Conservation (phyloP, 768 basidiomycete genomes). For the Lactifluus pinguis region DNA sequence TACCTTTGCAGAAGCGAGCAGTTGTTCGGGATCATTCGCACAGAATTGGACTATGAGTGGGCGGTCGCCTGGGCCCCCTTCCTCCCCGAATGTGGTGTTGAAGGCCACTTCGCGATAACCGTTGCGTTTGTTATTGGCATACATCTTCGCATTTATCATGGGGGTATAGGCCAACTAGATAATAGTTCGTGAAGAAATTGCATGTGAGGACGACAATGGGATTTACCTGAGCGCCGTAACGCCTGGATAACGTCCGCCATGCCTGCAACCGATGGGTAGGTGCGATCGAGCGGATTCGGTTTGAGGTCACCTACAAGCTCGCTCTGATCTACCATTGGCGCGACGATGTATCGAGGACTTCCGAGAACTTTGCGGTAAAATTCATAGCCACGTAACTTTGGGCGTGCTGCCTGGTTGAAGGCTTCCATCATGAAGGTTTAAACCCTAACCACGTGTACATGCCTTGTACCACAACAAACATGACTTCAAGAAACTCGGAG, state of each 20-base stretch:
- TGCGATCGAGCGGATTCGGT: not conserved
- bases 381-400: slow-evolving; percentile 66
- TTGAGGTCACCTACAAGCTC: slow-evolving; percentile 61
- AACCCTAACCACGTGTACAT: slow-evolving; percentile 5
- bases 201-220: not conserved
- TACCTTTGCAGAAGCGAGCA: slow-evolving; percentile 68
- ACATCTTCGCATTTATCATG: slow-evolving; percentile 97
- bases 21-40: slow-evolving; percentile 74
- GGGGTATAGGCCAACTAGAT: slow-evolving; percentile 83
- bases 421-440: slow-evolving; percentile 6
- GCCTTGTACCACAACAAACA: not conserved
- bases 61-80: slow-evolving; percentile 71
- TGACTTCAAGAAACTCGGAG: not conserved
- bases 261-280: slow-evolving; percentile 42
- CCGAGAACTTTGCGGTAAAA: slow-evolving; percentile 75
- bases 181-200: slow-evolving; percentile 11
- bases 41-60: slow-evolving; percentile 92
- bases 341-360: slow-evolving; percentile 83
- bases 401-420: not conserved
- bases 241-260: slow-evolving; percentile 76
- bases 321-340: slow-evolving; percentile 98
- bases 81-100: slow-evolving; percentile 63
- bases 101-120: slow-evolving; percentile 57
- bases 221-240: slow-evolving; percentile 72
- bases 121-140: slow-evolving; percentile 42